Evolutionary conservation across 805 yeast species (phyloP), one percentile per base, ranked within the genome.

Genomic region (Metschnikowia orientalis): DNA sequence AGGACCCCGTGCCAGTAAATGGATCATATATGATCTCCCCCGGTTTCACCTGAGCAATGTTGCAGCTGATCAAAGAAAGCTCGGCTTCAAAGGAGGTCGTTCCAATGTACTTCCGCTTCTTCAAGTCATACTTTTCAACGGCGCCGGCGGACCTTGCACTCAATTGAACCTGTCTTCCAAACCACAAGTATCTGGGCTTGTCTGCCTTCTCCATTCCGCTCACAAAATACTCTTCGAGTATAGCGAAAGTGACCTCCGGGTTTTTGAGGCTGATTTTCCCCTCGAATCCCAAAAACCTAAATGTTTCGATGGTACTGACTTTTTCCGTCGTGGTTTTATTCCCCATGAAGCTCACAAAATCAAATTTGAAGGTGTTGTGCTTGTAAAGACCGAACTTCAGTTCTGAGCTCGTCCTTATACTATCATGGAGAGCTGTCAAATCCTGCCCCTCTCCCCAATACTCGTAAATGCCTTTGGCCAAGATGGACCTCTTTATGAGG

Each of bases 11-110:
- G 0, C 98, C 98, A 3, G 85, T 87, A 61, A 92, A 92, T 15
- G 98, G 98, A 58, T 92, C 98, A 53, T 86, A 90, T 52, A 83
- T 75, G 3, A 88, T 51, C 34, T 78, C 73, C 0, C 81, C 82
- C 0, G 71, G 66, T 22, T 56, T 67, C 9, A 81, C 86, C 42
- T 83, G 88, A 0, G 84, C 95, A 32, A 92, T 70, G 50, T 90
- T 92, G 50, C 95, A 84, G 18, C 94, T 81, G 10, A 89, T 81
- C 28, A 92, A 60, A 0, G 97, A 78, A 39, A 92, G 63, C 53
- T 92, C 97, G 2, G 96, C 95, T 47, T 92, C 98, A 59, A 92
- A 92, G 11, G 96, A 86, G 0, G 98, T 92, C 5, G 98, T 92
- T 2, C 98, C 98, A 36, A 86, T 89, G 51, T 83, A 88, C 33